Evolutionary conservation across 2,329 filamentous ascomycete species (phyloP).

Genomic region (Ascochyta koolunga): DNA sequence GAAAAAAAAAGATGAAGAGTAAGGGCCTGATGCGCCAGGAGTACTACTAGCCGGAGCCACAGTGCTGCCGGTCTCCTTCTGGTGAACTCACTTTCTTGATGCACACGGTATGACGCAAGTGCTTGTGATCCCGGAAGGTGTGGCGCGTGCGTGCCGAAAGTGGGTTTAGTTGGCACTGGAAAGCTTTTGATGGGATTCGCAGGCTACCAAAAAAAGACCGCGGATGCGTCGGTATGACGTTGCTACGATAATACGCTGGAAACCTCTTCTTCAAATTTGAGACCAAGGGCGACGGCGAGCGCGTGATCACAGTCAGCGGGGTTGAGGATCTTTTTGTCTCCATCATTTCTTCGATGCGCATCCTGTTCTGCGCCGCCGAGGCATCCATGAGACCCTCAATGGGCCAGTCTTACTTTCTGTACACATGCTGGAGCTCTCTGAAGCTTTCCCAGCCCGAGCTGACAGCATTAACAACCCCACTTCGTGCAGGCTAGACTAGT

Average conservation of each 20-base stretch:
- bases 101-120: constrained; percentile 19
- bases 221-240: constrained; percentile 20
- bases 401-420: no score
- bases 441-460: constrained; percentile 16
- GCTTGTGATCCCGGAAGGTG: constrained; percentile 12
- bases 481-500: constrained; percentile 6
- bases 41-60: constrained; percentile 3
- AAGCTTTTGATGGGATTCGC: constrained; percentile 13
- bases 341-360: background rate
- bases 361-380: background rate
- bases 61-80: constrained; percentile 3
- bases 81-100: constrained; percentile 15
- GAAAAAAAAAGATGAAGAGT: background rate
- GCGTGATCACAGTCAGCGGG: background rate
- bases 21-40: constrained; percentile 9
- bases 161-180: constrained; percentile 8
- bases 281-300: no score
- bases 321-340: background rate
- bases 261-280: no score
- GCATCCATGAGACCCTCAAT: background rate
- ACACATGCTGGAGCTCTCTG: constrained; percentile 13
- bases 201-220: constrained; percentile 2
- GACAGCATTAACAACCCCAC: constrained; percentile 8
- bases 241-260: background rate
- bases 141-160: constrained; percentile 15